Conservation (phyloP, 176 grass and related monocot species). For the Pontederia paniculata region DNA sequence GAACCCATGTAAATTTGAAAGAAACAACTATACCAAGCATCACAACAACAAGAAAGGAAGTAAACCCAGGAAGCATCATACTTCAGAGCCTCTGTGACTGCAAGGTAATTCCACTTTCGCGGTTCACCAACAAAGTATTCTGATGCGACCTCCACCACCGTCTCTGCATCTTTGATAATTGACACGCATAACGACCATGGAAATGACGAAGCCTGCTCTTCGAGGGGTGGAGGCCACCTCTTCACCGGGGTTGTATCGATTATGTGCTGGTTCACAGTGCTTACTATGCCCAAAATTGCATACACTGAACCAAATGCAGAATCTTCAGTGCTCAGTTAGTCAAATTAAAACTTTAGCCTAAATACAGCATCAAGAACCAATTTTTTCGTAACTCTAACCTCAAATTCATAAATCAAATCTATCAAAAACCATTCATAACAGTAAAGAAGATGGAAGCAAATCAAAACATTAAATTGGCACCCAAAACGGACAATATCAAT, state of each 20-base stretch:
- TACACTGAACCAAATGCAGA: constrained; percentile 39
- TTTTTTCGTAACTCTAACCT: neutral
- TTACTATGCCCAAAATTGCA: constrained; percentile 77
- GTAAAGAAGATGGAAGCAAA: too few relatives aligned
- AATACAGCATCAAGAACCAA: neutral
- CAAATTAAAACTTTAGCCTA: neutral
- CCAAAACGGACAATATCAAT: too few relatives aligned
- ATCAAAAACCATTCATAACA: too few relatives aligned
- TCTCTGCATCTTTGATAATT: constrained; percentile 76
- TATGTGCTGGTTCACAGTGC: constrained; percentile 93
- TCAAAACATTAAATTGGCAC: too few relatives aligned
- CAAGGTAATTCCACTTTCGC: constrained; percentile 83
- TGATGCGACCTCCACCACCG: constrained; percentile 82
- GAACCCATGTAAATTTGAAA: neutral
- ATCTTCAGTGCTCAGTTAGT: neutral
- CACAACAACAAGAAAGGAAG: constrained; percentile 9
- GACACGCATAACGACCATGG: constrained; percentile 80
- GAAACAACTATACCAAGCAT: neutral
- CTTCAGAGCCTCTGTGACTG: constrained; percentile 74
- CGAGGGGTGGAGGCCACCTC: constrained; percentile 17
- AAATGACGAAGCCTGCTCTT: constrained; percentile 22
- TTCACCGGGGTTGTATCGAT: constrained; percentile 44
- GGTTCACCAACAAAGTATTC: constrained; percentile 77
- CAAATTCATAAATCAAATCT: too few relatives aligned
- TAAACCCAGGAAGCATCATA: constrained; percentile 28